phyloP scores from a whole-genome alignment of 352 stramenopile species.

The Aphanomyces invadans region DNA sequence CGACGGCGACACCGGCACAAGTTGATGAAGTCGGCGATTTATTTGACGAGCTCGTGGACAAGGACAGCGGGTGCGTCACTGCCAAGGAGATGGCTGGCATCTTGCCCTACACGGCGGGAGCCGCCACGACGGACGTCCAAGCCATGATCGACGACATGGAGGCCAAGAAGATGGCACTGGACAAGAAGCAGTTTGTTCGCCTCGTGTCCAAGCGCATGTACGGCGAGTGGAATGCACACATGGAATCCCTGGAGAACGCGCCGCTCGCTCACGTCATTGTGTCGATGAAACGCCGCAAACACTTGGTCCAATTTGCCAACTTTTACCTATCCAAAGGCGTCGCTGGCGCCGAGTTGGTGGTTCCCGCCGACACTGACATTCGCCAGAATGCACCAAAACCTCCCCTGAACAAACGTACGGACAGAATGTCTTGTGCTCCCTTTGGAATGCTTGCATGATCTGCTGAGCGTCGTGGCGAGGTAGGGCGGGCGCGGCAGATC shows the following conservation, averaged over 20 bases:
- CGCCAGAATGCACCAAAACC: background rate
- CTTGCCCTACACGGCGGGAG: constrained; percentile 51
- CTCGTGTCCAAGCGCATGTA: constrained; percentile 66
- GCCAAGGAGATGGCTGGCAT: constrained; percentile 26
- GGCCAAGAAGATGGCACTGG: constrained; percentile 34
- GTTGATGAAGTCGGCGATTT: constrained; percentile 7
- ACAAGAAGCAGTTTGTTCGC: constrained; percentile 55
- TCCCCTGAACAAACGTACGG: background rate
- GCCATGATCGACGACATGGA: constrained; percentile 48
- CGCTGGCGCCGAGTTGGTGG: constrained; percentile 43
- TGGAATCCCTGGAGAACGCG: constrained; percentile 31
- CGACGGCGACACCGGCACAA: background rate
- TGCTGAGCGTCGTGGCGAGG: background rate
- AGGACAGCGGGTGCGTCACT: background rate
- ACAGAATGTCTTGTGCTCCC: too few species aligned
- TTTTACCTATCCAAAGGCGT: constrained; percentile 65
- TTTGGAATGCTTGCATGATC: too few species aligned
- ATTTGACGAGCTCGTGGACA: constrained; percentile 13
- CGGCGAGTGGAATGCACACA: constrained; percentile 7
- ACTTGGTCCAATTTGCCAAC: constrained; percentile 57
- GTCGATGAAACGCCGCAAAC: constrained; percentile 53
- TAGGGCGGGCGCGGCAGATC: background rate
- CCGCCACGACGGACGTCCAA: constrained; percentile 43
- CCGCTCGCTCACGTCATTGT: constrained; percentile 60
- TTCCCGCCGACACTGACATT: background rate